Base-by-base conservation (phyloP, 495 filamentous ascomycete genomes). In the Parathielavia appendiculata region DNA sequence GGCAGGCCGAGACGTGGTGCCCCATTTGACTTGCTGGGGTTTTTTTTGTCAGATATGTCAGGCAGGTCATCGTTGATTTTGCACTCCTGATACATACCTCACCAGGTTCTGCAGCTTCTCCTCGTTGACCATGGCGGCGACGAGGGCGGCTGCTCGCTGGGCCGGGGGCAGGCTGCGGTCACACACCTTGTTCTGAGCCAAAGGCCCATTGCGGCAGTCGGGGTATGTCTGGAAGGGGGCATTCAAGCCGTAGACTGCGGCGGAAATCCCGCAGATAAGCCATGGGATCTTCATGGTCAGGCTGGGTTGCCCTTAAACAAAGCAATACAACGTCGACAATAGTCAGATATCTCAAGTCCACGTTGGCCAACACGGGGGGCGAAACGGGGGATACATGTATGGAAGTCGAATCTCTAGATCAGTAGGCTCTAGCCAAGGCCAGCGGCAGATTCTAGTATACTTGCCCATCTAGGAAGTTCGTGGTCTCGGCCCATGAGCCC, bases 161-260 rank as follows among this genome's bases (percentile, higher is more conserved):
- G 73, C 63, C 1, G 77, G 72, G 14, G 65, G 67, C 2, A 73
- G 74, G 1, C 72, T 74, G 0, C 70, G 63, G 50, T 85, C 65
- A 63, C 82, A 85, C 22, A 83, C 71, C n/a, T 71, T 67, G 50
- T 72, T 75, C 23, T 59, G 60, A 14, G 67, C 66, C 41, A 77
- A 59, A 10, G 69, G 72, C 1, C 69, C 69, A 20, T 61, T 54
- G 23, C 43, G 51, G 44, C 73, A 77, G 56, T 76, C 70, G 5
- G 75, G 75, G 34, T 63, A 63, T n/a, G 52, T 62, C 41, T 64
- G 55, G 35, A 69, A 69, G 0, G 57, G 57, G 22, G 40, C 43
- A 22, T 60, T 44, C 5, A 60, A 30, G 17, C 49, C 57, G n/a
- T 22, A 35, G 34, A 16, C 51, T 11, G 11, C 50, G 44, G 51